Base-by-base conservation (phyloP, 1,139 yeast genomes). In the Candida pseudoviswanathii region DNA sequence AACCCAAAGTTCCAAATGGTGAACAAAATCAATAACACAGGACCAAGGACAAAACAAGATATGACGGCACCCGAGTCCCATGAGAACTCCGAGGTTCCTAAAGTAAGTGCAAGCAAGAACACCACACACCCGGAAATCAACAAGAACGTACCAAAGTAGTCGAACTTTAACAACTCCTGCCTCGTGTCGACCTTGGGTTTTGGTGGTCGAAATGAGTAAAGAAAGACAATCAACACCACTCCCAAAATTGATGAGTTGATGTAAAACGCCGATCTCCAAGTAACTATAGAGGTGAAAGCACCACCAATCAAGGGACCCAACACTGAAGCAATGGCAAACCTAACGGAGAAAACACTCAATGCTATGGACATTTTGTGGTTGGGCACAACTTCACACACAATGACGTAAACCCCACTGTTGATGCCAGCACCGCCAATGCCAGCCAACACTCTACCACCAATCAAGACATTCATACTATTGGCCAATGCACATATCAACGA, bases 221-320 rank as follows among this genome's bases (percentile, higher is more conserved):
- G 47, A 44, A 71, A 66, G 27, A 66, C 57, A 1, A 52, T 59
- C 33, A 59, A 45, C 1, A 75, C 74, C 27, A 66, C 48, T 1
- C 68, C 76, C 8, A 76, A 76, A 54, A 71, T 60, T 9, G 77
- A 76, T 52, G 71, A 67, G 49, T 71, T 71, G 8, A 87, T 77
- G 63, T 84, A 87, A 64, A 86, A 87, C 54, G 89, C 82, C 92
- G 92, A 86, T 65, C 94, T 76, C 94, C 94, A 87, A 9, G 55
- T 53, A 25, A 65, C 67, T 50, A 70, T 66, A 25, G 69, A 60
- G 4, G 79, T 73, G 51, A 81, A 77, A 0, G 78, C 81, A 29
- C 83, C 81, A 51, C 82, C 82, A 22, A 82, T 61, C 48, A 82
- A 73, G 0, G 87, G 87, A 0, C 86, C 87, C 10, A 78, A 55